phyloP scores from a whole-genome alignment of 2,329 filamentous ascomycete genomes.

The Fusarium decemcellulare region DNA sequence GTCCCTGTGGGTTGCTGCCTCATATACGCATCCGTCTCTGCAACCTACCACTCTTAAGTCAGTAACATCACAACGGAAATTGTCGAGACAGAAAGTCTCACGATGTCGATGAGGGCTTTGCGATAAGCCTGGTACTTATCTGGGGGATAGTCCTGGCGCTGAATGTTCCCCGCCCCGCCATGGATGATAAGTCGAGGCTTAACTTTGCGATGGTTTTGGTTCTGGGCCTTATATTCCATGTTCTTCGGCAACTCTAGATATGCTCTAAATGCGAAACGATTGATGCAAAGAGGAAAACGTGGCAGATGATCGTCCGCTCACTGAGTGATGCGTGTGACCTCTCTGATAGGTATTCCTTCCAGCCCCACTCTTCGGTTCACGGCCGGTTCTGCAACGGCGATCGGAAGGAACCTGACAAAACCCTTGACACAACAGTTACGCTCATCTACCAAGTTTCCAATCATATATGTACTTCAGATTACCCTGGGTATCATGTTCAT shows the following conservation, averaged over 20 bases:
- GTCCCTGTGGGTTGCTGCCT: conserved; percentile 27
- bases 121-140: conserved; percentile 72
- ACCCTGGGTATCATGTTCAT: not conserved
- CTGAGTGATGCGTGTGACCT: conserved; percentile 7
- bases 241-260: not conserved
- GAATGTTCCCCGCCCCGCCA: conserved; percentile 80
- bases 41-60: conserved; percentile 52
- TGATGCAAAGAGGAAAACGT: not conserved
- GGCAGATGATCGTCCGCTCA: conserved; percentile 16
- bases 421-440: not conserved
- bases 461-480: not conserved
- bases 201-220: conserved; percentile 40
- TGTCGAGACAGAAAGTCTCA: conserved; percentile 50
- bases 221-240: conserved; percentile 59
- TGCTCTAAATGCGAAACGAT: not conserved
- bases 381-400: not conserved
- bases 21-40: conserved; percentile 64
- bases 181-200: conserved; percentile 77
- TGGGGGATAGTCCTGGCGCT: conserved; percentile 69
- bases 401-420: too few species aligned
- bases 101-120: conserved; percentile 72
- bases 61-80: not conserved
- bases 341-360: too few species aligned
- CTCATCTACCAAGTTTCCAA: not conserved
- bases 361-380: conserved; percentile 24